Conservation (phyloP, 2,329 filamentous ascomycete species). For the Orbilia oligospora region DNA sequence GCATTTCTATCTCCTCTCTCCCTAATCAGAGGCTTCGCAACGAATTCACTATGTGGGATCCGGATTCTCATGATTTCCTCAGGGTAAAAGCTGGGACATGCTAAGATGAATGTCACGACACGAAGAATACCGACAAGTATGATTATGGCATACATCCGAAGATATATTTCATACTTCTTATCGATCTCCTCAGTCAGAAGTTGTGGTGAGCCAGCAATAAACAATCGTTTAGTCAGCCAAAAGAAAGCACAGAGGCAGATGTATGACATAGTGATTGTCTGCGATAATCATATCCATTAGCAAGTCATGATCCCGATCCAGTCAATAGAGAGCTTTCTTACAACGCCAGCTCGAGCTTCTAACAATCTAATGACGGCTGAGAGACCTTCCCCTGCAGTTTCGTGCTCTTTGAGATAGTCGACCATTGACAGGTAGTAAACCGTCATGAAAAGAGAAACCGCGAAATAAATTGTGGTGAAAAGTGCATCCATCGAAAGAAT, state of each 20-base stretch:
- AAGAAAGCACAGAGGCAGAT: slow-evolving; percentile 33
- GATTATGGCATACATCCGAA: slow-evolving; percentile 26
- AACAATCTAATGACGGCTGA: neutral
- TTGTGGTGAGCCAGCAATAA: neutral
- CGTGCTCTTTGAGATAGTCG: slow-evolving; percentile 15
- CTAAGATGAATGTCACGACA: slow-evolving; percentile 6
- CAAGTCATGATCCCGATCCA: neutral
- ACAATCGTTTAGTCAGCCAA: slow-evolving; percentile 19
- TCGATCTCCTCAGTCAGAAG: slow-evolving; percentile 3
- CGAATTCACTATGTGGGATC: neutral
- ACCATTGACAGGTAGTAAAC: slow-evolving; percentile 25
- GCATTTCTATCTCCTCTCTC: neutral
- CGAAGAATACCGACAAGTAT: slow-evolving; percentile 18
- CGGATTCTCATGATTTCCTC: slow-evolving; percentile 14
- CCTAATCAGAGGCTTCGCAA: slow-evolving; percentile 8
- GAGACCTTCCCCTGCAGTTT: neutral
- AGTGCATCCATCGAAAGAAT: slow-evolving; percentile 15
- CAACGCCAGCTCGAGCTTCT: slow-evolving; percentile 21
- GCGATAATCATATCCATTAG: neutral
- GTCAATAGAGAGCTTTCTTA: neutral
- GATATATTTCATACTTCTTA: slow-evolving; percentile 17
- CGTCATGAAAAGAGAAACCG: slow-evolving; percentile 27
- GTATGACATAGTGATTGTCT: slow-evolving; percentile 21
- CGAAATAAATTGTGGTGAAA: slow-evolving; percentile 32
- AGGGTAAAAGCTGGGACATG: slow-evolving; percentile 20